These are phyloP conservation scores for Salvia rosmarinus DNA, from an alignment of 257 asterid genomes.

Conservation along the genomic window DNA sequence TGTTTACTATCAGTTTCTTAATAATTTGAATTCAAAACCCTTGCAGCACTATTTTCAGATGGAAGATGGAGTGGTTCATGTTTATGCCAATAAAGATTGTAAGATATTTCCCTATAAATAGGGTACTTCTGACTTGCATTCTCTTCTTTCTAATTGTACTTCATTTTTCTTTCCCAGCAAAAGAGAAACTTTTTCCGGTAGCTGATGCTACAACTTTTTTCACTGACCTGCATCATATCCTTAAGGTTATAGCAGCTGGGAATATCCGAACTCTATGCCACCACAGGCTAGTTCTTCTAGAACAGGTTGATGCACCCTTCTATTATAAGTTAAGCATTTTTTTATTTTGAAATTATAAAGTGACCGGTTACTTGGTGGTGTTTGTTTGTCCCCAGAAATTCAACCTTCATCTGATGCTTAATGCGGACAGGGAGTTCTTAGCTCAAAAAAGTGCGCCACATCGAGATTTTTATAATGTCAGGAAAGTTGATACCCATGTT, in stretches of 20 bases:
- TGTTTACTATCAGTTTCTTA: slow-evolving; percentile 15
- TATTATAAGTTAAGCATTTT: not conserved
- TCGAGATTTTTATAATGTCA: slow-evolving; percentile 95
- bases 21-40: slow-evolving; percentile 35
- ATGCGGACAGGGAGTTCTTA: slow-evolving; percentile 95
- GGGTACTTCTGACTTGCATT: slow-evolving; percentile 20
- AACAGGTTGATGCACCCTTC: slow-evolving; percentile 61
- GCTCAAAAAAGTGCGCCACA: slow-evolving; percentile 99
- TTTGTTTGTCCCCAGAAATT: slow-evolving; percentile 68
- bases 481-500: slow-evolving; percentile 98
- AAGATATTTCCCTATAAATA: slow-evolving; percentile 39
- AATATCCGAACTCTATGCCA: slow-evolving; percentile 89
- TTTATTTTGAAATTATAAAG: slow-evolving; percentile 19
- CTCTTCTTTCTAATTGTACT: slow-evolving; percentile 30
- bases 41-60: slow-evolving; percentile 88
- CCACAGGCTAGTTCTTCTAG: slow-evolving; percentile 91
- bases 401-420: slow-evolving; percentile 98
- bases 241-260: slow-evolving; percentile 94
- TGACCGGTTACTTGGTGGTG: slow-evolving; percentile 11
- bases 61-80: slow-evolving; percentile 98
- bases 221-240: slow-evolving; percentile 94
- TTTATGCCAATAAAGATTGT: slow-evolving; percentile 83
- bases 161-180: slow-evolving; percentile 56
- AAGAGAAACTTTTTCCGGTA: slow-evolving; percentile 80
- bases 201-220: slow-evolving; percentile 94